Conservation (phyloP, 768 basidiomycete genomes). For the Xerocomellus intermedius region DNA sequence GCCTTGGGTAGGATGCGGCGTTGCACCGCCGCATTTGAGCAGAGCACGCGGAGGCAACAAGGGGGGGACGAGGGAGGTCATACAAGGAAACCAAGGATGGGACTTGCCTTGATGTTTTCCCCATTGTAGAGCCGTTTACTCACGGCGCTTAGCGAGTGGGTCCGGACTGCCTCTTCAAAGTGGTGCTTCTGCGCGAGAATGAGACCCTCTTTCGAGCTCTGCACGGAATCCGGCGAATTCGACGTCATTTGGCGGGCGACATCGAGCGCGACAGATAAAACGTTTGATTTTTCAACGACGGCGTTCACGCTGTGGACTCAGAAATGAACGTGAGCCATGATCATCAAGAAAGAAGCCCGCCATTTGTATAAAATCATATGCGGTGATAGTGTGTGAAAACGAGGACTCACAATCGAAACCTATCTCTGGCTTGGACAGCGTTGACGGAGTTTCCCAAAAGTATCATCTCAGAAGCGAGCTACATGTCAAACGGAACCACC, state of each 20-base stretch:
- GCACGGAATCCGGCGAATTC: conserved; percentile 80
- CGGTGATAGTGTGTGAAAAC: conserved; percentile 16
- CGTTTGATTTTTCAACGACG: conserved; percentile 52
- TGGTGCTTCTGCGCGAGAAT: conserved; percentile 53
- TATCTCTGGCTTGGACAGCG: conserved; percentile 63
- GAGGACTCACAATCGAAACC: conserved; percentile 70
- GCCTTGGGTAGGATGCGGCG: neutral
- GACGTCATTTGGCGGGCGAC: conserved; percentile 56
- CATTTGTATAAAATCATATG: conserved; percentile 2
- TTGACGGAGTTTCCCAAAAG: conserved; percentile 67
- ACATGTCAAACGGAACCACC: neutral
- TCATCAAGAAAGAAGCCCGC: conserved; percentile 11
- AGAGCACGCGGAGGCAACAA: neutral
- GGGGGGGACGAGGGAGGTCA: neutral
- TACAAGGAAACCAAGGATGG: neutral
- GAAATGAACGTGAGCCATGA: conserved; percentile 14
- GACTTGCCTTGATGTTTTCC: conserved; percentile 64
- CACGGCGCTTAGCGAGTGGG: conserved; percentile 45
- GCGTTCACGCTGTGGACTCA: conserved; percentile 56
- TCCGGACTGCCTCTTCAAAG: conserved; percentile 48
- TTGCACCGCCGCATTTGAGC: neutral
- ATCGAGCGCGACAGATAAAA: conserved; percentile 60
- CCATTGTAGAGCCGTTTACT: conserved; percentile 57
- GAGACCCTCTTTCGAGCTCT: conserved; percentile 71
- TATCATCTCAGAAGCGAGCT: conserved; percentile 77